Evolutionary conservation across 306 rosid species (phyloP), one percentile per base, ranked within the genome.

Genomic region (Dryas alaskensis): DNA sequence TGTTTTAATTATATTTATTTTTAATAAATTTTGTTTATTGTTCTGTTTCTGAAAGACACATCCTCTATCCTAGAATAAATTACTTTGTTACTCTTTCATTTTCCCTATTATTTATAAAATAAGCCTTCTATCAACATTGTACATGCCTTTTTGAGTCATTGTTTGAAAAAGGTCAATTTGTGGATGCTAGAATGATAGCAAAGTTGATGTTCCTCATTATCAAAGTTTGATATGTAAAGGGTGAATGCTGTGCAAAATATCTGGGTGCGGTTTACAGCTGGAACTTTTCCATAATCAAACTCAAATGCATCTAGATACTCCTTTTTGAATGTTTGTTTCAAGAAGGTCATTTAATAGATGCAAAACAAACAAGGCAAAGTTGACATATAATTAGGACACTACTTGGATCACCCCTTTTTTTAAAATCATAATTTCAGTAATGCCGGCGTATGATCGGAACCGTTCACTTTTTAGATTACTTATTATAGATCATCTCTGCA

Each of bases 291-390:
- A 13, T 70, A 8, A 49, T 11, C 57, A 61, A 60, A 60, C 48
- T 39, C 5, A 53, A 75, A 47, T 79, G 93, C 97, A 84, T 93
- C 93, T 83, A 67, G 96, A 93, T 91, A 93, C 96, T 72, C 88
- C 92, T 89, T 78, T 91, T 83, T 86, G 87, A 86, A 89, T 91
- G 81, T 61, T 83, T 79, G 77, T 91, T 93, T 87, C 87, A 70
- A 80, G 61, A 86, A 81, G 97, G 98, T 69, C 96, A 86, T 92
- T 73, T 52, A 57, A 62, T 84, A 72, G 97, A 87, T 91, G 98
- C 96, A 53, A 89, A 84, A 91, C 77, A 66, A 79, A 77, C 81
- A 73, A 72, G 60, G 89, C 93, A 65, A 77, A 84, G 85, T 76
- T 76, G 85, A 74, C n/a, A n/a, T n/a, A n/a, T n/a, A n/a, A n/a